Conservation (phyloP, 495 filamentous ascomycete genomes). For the Aspergillus asperescens region DNA sequence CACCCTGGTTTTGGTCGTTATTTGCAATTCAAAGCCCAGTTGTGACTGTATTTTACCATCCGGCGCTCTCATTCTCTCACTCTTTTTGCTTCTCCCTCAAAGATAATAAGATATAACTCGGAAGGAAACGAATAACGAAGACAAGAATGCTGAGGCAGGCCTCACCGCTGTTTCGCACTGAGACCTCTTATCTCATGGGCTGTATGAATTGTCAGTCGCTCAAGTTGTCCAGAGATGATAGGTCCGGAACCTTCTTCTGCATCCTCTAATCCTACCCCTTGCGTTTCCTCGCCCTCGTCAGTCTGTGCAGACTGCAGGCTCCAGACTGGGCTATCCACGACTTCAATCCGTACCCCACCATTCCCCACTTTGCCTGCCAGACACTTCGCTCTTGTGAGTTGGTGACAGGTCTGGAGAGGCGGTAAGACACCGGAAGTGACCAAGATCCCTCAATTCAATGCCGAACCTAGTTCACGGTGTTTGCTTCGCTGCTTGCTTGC, state of each 20-base stretch:
- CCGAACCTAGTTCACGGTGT: neutral
- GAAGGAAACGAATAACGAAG: no score
- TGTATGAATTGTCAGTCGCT: constrained; percentile 4
- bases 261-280: constrained; percentile 27
- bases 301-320: constrained; percentile 13
- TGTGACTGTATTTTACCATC: neutral
- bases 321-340: neutral
- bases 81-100: neutral
- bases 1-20: neutral
- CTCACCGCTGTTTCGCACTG: constrained; percentile 9
- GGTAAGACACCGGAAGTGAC: no score
- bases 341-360: neutral
- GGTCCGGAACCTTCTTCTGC: constrained; percentile 23
- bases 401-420: neutral
- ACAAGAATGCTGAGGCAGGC: neutral
- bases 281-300: constrained; percentile 17
- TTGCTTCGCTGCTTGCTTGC: neutral
- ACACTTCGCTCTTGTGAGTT: no score
- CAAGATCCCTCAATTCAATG: neutral
- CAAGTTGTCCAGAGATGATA: constrained; percentile 18
- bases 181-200: constrained; percentile 4
- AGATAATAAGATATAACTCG: no score
- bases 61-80: neutral
- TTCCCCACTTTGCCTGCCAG: no score
- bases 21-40: neutral